Evolutionary conservation across 306 rosid genomes (phyloP), one percentile per base, ranked within the genome.

Genomic region (Prunus davidiana): DNA sequence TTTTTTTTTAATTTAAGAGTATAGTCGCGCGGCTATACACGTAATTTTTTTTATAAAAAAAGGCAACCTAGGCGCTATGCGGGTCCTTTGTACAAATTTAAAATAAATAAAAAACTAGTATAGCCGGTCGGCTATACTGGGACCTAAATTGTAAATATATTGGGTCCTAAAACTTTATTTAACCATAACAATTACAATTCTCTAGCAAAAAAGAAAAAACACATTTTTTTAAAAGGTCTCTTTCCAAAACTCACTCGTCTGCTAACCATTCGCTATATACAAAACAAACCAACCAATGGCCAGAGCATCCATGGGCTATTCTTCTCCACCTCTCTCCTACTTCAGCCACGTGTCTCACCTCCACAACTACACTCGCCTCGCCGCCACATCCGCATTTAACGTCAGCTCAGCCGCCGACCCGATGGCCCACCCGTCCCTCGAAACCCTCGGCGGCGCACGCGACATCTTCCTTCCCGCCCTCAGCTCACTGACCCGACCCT

Each of bases 391-490:
- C 79, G 24, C 83, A 77, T 1, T 70, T 71, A 80, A 64, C 75
- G 73, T 27, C 84, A 76, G 3, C 85, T 34, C 51, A 58, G 2
- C 77, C 58, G 79, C 79, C 82, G 58, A 7, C 2, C 0, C 78
- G 10, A 86, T 88, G 88, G 58, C 64, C 61, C 45, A 47, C 34
- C 84, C 88, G 0, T 90, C 96, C 12, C 80, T 88, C 43, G 95
- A 88, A 82, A 67, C 91, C 63, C 24, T 85, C 47, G 98, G 96
- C 13, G 94, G 89, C 12, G 96, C 82, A 14, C 76, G 56, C 8
- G 82, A 86, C 50, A 78, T 85, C 1, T 82, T 91, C 84, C 91
- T 88, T n/a, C 83, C 90, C 4, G 76, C 78, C 52, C 79, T 92
- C 34, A 28, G 79, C 13, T 19, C 81, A 71, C 55, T 91, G 47